phyloP scores from a whole-genome alignment of 805 yeast genomes.

The Cyberlindnera xylosilytica region DNA sequence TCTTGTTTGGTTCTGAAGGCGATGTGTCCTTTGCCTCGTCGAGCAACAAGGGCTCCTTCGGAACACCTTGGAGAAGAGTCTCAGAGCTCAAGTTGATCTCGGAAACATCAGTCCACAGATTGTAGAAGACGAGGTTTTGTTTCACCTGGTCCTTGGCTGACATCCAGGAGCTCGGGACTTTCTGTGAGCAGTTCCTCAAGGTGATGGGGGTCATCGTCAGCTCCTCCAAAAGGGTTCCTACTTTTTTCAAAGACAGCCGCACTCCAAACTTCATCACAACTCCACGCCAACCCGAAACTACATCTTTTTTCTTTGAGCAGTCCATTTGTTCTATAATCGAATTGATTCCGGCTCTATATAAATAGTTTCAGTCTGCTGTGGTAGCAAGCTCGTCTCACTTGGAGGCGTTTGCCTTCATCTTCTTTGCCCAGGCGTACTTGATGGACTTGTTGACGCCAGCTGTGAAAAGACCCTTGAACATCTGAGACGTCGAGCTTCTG shows the following conservation, averaged over 20 bases:
- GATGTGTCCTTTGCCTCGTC: conserved; percentile 11
- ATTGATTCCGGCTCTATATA: not conserved
- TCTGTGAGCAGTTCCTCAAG: too few relatives aligned
- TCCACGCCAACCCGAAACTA: too few relatives aligned
- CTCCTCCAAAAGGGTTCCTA: too few relatives aligned
- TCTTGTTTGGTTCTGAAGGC: not conserved
- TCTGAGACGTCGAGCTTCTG: conserved; percentile 71
- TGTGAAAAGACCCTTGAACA: conserved; percentile 78
- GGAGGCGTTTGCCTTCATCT: conserved; percentile 31
- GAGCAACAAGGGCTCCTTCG: conserved; percentile 22
- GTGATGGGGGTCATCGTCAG: not conserved
- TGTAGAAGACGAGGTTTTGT: conserved; percentile 21
- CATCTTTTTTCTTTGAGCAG: too few relatives aligned
- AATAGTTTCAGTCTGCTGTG: too few relatives aligned
- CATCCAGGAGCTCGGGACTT: too few relatives aligned
- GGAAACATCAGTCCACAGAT: conserved; percentile 23
- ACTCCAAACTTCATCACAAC: too few relatives aligned
- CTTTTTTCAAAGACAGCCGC: too few relatives aligned
- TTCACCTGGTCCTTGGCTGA: conserved; percentile 15
- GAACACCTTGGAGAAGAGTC: conserved; percentile 18
- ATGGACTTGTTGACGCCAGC: conserved; percentile 77
- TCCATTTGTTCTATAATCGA: not conserved
- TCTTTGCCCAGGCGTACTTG: conserved; percentile 75
- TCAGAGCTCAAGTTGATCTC: conserved; percentile 12
- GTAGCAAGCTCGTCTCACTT: not conserved